Evolutionary conservation across 345 rosid species (phyloP).

Genomic region (Linum lewisii): DNA sequence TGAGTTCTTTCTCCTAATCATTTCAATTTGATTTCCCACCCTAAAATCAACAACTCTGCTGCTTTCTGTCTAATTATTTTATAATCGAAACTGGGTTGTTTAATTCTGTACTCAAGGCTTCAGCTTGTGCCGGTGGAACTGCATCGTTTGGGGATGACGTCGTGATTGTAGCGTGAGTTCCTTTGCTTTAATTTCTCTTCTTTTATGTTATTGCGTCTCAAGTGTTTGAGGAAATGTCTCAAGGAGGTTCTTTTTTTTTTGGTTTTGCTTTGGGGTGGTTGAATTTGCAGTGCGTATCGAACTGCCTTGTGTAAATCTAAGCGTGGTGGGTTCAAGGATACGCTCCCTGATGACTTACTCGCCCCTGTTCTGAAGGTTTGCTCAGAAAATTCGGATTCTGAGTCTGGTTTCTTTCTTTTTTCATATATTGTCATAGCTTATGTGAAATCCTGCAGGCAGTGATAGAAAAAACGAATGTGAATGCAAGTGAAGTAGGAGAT

Average conservation of each 20-base stretch:
- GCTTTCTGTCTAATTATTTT: neutral
- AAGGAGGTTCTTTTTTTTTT: neutral
- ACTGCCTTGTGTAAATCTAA: conserved; percentile 77
- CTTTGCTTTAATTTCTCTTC: neutral
- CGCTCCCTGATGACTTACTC: conserved; percentile 75
- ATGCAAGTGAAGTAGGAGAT: conserved; percentile 92
- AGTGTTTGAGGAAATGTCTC: neutral
- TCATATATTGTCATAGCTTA: neutral
- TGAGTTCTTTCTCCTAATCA: conserved; percentile 22
- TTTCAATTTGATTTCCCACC: neutral
- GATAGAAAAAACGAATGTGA: conserved; percentile 64
- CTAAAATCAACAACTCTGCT: no score
- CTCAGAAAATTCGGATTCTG: neutral
- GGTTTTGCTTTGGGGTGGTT: neutral
- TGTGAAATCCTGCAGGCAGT: conserved; percentile 44
- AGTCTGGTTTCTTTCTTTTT: conserved; percentile 3
- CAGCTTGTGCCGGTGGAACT: conserved; percentile 71
- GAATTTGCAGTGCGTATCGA: conserved; percentile 52
- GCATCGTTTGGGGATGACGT: conserved; percentile 73
- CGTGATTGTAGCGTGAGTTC: conserved; percentile 79
- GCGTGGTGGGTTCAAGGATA: conserved; percentile 90
- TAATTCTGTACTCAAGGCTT: conserved; percentile 33
- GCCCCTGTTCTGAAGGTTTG: conserved; percentile 71
- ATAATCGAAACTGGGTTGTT: neutral
- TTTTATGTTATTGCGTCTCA: neutral